Conservation (phyloP, 1,284 basidiomycete genomes). For the Rugosomyces carneus region DNA sequence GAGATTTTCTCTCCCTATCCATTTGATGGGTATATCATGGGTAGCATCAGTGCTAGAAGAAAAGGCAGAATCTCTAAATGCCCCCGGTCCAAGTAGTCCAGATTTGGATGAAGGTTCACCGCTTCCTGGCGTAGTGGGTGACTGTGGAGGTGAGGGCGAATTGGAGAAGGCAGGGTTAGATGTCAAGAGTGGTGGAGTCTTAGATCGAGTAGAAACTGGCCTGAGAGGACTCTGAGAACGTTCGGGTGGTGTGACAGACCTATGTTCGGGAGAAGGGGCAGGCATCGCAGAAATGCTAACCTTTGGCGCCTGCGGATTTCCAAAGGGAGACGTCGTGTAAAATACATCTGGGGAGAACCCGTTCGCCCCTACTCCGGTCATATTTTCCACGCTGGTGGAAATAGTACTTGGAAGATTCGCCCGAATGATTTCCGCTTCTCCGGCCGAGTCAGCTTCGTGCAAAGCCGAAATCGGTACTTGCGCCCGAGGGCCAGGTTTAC, state of each 20-base stretch:
- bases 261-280: slow-evolving; percentile 9
- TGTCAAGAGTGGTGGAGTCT: slow-evolving; percentile 23
- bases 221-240: slow-evolving; percentile 15
- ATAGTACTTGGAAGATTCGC: slow-evolving; percentile 46
- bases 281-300: slow-evolving; percentile 6
- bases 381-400: slow-evolving; percentile 44
- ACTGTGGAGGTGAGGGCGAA: slow-evolving; percentile 15
- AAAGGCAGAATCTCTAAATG: slow-evolving; percentile 51
- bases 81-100: slow-evolving; percentile 36
- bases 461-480: slow-evolving; percentile 57
- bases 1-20: slow-evolving; percentile 36
- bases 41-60: slow-evolving; percentile 39
- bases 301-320: slow-evolving; percentile 5
- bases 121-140: not conserved
- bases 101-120: not conserved
- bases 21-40: slow-evolving; percentile 44
- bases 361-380: slow-evolving; percentile 56
- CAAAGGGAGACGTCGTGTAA: slow-evolving; percentile 27
- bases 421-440: slow-evolving; percentile 22
- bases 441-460: slow-evolving; percentile 26
- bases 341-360: slow-evolving; percentile 27
- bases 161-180: slow-evolving; percentile 14
- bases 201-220: slow-evolving; percentile 20
- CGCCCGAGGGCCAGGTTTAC: slow-evolving; percentile 54
- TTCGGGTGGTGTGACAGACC: slow-evolving; percentile 8